Evolutionary conservation across 305 asterid genomes (phyloP), one percentile per base, ranked within the genome.

Genomic region (Fraxinus sp.): DNA sequence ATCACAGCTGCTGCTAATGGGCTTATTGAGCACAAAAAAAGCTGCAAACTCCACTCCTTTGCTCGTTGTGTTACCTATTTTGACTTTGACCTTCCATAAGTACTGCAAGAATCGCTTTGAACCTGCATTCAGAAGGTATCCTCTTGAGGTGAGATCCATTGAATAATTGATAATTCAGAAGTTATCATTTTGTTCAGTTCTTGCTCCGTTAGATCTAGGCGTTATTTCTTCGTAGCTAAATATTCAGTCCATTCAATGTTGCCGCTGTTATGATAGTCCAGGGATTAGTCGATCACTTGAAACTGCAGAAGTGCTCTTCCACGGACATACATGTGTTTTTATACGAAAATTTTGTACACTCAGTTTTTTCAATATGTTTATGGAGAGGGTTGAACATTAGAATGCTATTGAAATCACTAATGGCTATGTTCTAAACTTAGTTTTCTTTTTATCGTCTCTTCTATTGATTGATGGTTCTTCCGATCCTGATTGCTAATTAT

Each of bases 51-150:
- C 98, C 24, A 93, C 98, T 79, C 99, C 99, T 18, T 81, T 94
- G 80, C 94, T 97, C 22, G 88, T 92, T 3, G 91, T 82, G 49
- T 90, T 97, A 8, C 98, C 98, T 22, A 44, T 92, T 74, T 80
- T 97, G 86, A 97, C 99, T 22, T 70, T 93, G 64, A 78, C 97
- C 26, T 97, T 97, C 88, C 99, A 94, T 52, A 89, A 89, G 80
- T 97, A 97, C 86, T 94, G 99, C 91, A 97, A 94, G 94, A 84
- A 86, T 79, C 97, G 98, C 78, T 97, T 97, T 59, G 99, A 94
- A 85, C 97, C 98, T 77, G 99, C 98, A 49, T 97, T 97, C 86
- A 82, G 98, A 82, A 91, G 87, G 85, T 93, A 93, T 85, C 99
- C 99, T 57, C 92, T 97, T 78, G 98, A 97, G 97, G 98, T 93